Evolutionary conservation across 208 protist species (phyloP), one percentile per base, ranked within the genome.

Genomic region (Willaertia magna): DNA sequence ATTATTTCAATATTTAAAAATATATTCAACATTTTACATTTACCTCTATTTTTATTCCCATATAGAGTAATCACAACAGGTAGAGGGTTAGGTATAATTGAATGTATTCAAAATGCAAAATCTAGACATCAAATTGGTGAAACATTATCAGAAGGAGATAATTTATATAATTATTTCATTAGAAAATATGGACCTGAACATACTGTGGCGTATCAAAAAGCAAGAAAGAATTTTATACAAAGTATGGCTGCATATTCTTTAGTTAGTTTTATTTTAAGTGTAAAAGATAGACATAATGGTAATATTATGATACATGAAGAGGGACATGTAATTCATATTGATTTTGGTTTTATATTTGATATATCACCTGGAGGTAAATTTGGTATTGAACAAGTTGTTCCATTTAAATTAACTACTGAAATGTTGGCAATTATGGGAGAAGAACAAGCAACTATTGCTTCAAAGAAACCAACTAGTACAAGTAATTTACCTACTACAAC

Each of bases 11-110:
- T 96, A 16, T 93, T 96, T 79, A 88, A 94, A 84, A 90, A 92
- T 84, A 94, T 97, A 75, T 92, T 96, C 86, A 86, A 93, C 83
- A 87, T 89, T 9, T 90, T 95, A 61, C 91, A 92, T 22, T 88
- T 96, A 78, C 91, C 92, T 26, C 93, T 92, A 40, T 97, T 91
- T 88, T 89, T 98, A 12, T 96, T 93, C 87, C 95, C 96, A 20
- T 98, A 98, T 91, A 87, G 92, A 48, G 95, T 97, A 40, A 92
- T 97, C 39, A 92, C 95, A 3, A 96, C 94, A 1, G 93, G 93
- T 30, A 91, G 91, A 84, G 90, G 91, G 26, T 93, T 92, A 85
- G 96, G 95, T 84, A 93, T 98, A 79, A 95, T 98, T 85, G 96
- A 98, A 89, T 93, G 90, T 86, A 93, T 97, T 78, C 93, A 94